Percentiles rank a stretch among this genome's conserved stretches.
These are phyloP conservation scores for Neopestalotiopsis rosae DNA, from an alignment of 2,329 filamentous ascomycete species.

Conservation along the genomic window DNA sequence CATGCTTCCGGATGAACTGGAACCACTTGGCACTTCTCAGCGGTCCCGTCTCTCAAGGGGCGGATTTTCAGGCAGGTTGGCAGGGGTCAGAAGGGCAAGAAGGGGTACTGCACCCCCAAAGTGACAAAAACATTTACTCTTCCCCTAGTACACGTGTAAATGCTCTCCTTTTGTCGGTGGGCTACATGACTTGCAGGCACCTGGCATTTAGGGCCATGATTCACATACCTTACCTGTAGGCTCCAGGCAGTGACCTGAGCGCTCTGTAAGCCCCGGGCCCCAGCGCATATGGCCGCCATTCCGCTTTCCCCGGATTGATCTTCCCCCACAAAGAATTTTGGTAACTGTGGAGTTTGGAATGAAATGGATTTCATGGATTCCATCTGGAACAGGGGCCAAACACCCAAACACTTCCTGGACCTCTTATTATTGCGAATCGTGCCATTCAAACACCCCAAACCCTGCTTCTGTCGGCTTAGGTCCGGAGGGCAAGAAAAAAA, in stretches of 20 bases:
- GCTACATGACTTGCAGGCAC: background rate
- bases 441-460: background rate
- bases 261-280: background rate
- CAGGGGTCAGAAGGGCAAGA: background rate
- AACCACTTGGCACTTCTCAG: background rate
- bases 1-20: background rate
- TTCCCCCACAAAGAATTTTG: background rate
- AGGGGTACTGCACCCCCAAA: no score
- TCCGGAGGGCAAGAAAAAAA: background rate
- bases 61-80: background rate
- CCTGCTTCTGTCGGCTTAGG: background rate
- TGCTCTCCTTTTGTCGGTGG: background rate
- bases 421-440: background rate
- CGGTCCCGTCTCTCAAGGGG: background rate
- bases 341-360: conserved; percentile 7
- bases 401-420: background rate
- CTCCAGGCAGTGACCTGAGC: no score
- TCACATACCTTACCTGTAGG: background rate
- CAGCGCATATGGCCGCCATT: conserved; percentile 1
- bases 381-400: conserved; percentile 1
- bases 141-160: background rate
- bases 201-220: background rate
- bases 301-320: conserved; percentile 12
- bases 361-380: background rate
- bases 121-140: no score